Evolutionary conservation across 495 filamentous ascomycete genomes (phyloP).

Genomic region (Lasiosphaeria ovina): DNA sequence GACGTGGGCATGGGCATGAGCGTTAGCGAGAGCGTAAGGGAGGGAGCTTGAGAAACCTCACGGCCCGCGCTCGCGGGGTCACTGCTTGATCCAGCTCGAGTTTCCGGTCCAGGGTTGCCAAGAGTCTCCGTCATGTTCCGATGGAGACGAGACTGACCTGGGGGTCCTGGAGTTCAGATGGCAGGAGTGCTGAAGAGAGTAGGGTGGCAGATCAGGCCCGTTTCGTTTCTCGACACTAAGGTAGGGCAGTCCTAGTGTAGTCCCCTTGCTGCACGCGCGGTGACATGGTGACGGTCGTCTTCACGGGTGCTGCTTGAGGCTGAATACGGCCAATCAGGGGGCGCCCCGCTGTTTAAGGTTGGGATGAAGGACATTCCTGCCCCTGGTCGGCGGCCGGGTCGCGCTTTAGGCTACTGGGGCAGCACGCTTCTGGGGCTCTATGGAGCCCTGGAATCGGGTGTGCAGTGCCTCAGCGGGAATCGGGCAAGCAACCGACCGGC

Average conservation of each 20-base stretch:
- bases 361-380: conserved; percentile 29
- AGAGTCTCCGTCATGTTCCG: background rate
- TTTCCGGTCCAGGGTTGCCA: conserved; percentile 4
- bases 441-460: too few relatives aligned
- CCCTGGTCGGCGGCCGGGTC: conserved; percentile 31
- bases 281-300: background rate
- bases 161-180: conserved; percentile 19
- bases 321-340: conserved; percentile 27
- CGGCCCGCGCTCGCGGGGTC: background rate
- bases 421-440: conserved; percentile 3
- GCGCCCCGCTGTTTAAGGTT: conserved; percentile 34
- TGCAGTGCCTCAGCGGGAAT: too few relatives aligned
- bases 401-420: conserved; percentile 5
- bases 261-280: conserved; percentile 11
- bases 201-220: conserved; percentile 11
- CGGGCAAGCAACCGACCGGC: too few relatives aligned
- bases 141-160: background rate
- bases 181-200: conserved; percentile 15
- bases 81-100: conserved; percentile 10
- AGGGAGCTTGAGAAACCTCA: background rate
- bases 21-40: background rate
- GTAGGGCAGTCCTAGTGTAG: background rate
- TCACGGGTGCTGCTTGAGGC: conserved; percentile 18
- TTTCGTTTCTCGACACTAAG: conserved; percentile 23
- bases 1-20: too few relatives aligned